Evolutionary conservation across 2,329 filamentous ascomycete genomes (phyloP).

Genomic region (Bipolaris bicolor): DNA sequence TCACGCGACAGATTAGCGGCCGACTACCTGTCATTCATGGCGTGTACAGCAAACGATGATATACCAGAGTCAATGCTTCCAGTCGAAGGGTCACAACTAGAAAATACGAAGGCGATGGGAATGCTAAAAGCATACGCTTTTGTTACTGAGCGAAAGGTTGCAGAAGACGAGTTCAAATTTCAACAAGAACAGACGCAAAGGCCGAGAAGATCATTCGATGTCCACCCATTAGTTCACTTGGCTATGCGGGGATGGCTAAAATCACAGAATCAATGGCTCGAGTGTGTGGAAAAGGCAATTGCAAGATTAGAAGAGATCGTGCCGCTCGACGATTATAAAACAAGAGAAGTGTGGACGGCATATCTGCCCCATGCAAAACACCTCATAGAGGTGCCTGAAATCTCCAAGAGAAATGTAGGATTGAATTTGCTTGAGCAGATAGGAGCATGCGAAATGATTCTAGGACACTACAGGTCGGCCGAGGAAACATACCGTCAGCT

Average conservation of each 20-base stretch:
- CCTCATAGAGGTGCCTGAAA: not conserved
- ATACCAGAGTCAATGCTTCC: not conserved
- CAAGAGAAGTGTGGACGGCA: not conserved
- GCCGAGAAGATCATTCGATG: not conserved
- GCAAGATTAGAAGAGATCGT: not conserved
- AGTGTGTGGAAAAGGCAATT: not conserved
- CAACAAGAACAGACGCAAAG: not conserved
- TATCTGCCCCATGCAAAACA: not conserved
- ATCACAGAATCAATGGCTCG: not conserved
- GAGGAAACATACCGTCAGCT: not conserved
- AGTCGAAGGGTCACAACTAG: not conserved
- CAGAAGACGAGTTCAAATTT: not conserved
- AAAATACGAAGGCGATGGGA: not conserved
- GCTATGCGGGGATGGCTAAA: not conserved
- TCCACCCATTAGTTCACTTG: not conserved
- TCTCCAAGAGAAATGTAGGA: not conserved
- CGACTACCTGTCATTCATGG: not conserved
- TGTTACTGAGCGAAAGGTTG: not conserved
- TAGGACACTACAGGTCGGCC: not conserved
- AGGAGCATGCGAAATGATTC: not conserved
- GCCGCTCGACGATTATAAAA: not conserved
- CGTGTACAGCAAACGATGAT: not conserved
- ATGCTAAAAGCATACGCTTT: not conserved
- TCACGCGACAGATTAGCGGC: not conserved
- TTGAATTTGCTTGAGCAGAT: not conserved